Percentiles rank a stretch among this genome's conserved stretches.
Evolutionary conservation across 768 basidiomycete species (phyloP).

Genomic region (Russula emetica): DNA sequence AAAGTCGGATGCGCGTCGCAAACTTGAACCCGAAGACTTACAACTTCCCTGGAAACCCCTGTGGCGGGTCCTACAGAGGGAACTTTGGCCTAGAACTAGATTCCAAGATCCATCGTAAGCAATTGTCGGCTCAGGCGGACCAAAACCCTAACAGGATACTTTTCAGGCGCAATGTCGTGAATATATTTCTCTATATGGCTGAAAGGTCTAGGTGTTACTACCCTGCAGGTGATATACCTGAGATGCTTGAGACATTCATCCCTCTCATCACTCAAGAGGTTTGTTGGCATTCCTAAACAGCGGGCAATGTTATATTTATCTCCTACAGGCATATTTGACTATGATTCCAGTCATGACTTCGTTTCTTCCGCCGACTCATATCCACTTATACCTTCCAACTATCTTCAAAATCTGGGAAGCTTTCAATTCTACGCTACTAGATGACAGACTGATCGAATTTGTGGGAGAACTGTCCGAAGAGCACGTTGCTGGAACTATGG

Average conservation of each 20-base stretch:
- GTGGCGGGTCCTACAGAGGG: slow-evolving; percentile 71
- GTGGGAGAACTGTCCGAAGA: slow-evolving; percentile 68
- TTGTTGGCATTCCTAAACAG: slow-evolving; percentile 30
- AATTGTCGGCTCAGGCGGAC: slow-evolving; percentile 1
- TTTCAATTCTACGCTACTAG: slow-evolving; percentile 67
- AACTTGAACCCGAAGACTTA: slow-evolving; percentile 62
- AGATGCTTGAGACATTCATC: slow-evolving; percentile 68
- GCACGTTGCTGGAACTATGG: slow-evolving; percentile 54
- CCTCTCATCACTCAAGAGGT: slow-evolving; percentile 71
- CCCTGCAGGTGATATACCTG: slow-evolving; percentile 55
- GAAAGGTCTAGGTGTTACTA: slow-evolving; percentile 72
- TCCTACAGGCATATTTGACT: slow-evolving; percentile 55
- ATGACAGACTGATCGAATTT: slow-evolving; percentile 70
- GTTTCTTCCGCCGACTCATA: slow-evolving; percentile 66
- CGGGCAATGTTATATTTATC: not conserved
- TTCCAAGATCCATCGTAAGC: slow-evolving; percentile 56
- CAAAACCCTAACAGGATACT: slow-evolving; percentile 7
- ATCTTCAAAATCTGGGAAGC: slow-evolving; percentile 76
- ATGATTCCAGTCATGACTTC: slow-evolving; percentile 73
- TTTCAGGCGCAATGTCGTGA: slow-evolving; percentile 53
- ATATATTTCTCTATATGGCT: slow-evolving; percentile 69
- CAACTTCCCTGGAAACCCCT: slow-evolving; percentile 69
- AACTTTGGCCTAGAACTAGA: slow-evolving; percentile 68
- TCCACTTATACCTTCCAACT: slow-evolving; percentile 63
- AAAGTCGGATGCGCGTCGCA: slow-evolving; percentile 61